Evolutionary conservation across 768 basidiomycete genomes (phyloP).

Genomic region (Tulasnella sp.): DNA sequence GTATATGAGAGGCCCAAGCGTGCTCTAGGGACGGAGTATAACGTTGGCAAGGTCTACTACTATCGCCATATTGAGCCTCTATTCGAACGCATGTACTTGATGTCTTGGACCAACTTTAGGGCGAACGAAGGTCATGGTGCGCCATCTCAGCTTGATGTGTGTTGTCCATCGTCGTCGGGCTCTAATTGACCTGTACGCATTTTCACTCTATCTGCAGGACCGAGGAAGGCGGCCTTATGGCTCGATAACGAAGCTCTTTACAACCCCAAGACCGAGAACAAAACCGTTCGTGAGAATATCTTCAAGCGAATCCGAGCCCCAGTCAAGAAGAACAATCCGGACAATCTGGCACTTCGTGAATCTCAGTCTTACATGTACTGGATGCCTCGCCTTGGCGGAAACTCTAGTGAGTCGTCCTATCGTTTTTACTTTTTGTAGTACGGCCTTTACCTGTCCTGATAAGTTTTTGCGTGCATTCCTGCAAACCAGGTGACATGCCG

Average conservation of each 20-base stretch:
- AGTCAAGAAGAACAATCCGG: background rate
- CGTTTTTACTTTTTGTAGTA: no score
- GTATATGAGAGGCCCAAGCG: slow-evolving; percentile 10
- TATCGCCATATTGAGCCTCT: slow-evolving; percentile 3
- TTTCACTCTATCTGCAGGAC: background rate
- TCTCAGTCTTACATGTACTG: background rate
- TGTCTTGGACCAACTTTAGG: slow-evolving; percentile 8
- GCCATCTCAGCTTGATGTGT: no score
- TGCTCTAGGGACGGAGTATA: background rate
- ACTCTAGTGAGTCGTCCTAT: no score
- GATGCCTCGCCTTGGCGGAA: slow-evolving; percentile 4
- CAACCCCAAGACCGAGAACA: background rate
- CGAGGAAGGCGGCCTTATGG: background rate
- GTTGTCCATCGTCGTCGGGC: background rate
- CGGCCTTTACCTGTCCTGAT: no score
- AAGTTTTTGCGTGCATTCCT: no score
- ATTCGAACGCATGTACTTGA: background rate
- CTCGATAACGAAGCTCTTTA: background rate
- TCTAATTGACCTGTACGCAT: background rate
- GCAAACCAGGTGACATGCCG: background rate
- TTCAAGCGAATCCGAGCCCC: background rate
- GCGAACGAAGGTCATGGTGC: slow-evolving; percentile 11
- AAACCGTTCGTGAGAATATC: background rate
- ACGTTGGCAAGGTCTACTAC: background rate
- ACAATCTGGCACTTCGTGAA: background rate